A percentile compares a stretch with the other conserved stretches of the same genome.
Evolutionary conservation across 2,329 filamentous ascomycete genomes (phyloP).

Genomic region (Diaporthe sp.): DNA sequence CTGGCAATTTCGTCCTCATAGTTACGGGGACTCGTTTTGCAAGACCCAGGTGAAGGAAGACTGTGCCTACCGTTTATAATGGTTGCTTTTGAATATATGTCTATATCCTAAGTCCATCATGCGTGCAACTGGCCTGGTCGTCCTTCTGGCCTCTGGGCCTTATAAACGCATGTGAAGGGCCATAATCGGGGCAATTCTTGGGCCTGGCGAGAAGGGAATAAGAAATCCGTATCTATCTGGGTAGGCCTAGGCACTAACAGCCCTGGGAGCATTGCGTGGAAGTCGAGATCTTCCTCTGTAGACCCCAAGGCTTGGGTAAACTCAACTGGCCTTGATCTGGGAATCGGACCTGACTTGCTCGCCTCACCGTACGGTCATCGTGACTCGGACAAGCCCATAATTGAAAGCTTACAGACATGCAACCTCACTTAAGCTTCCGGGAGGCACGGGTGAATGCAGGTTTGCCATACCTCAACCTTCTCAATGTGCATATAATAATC

Average conservation of each 20-base stretch:
- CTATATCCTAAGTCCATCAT: background rate
- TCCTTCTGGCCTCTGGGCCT: background rate
- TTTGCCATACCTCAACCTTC: too few species aligned
- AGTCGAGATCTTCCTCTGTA: background rate
- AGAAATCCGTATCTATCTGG: background rate
- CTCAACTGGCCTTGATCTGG: background rate
- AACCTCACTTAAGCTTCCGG: conserved; percentile 1
- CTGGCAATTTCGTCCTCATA: background rate
- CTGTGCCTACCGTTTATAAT: background rate
- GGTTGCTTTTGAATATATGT: too few species aligned
- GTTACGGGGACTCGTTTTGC: background rate
- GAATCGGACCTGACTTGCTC: too few species aligned
- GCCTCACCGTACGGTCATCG: background rate
- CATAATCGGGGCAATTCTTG: too few species aligned
- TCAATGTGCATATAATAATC: background rate
- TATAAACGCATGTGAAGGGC: background rate
- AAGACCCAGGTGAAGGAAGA: background rate
- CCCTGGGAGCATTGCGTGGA: background rate
- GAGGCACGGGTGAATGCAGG: background rate
- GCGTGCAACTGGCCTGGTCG: background rate
- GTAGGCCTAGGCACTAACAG: background rate
- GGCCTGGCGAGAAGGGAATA: background rate
- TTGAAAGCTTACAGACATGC: background rate
- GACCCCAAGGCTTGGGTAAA: background rate
- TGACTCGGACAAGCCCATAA: conserved; percentile 1